Evolutionary conservation across 2,329 filamentous ascomycete genomes (phyloP).

Genomic region (Penicillium sp.): DNA sequence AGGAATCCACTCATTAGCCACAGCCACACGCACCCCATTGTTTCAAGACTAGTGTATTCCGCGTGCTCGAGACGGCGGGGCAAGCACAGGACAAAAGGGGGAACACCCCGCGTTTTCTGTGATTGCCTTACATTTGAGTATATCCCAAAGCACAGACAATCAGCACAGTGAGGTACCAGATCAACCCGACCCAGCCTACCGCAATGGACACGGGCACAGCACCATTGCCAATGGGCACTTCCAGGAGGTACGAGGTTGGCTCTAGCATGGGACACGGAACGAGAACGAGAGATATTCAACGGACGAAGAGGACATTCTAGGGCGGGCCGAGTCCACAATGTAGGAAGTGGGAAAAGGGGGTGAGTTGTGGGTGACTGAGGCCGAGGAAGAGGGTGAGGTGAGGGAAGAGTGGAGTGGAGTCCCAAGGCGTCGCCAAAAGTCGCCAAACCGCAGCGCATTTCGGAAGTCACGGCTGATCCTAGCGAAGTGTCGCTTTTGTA

Average conservation of each 20-base stretch:
- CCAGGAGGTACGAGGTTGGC: conserved; percentile 25
- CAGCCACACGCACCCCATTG: neutral
- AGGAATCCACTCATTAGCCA: neutral
- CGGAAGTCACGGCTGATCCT: conserved; percentile 7
- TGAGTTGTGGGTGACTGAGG: neutral
- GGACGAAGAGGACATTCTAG: conserved; percentile 21
- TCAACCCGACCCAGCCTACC: conserved; percentile 49
- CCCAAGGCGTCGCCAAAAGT: conserved; percentile 2
- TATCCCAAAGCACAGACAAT: conserved; percentile 61
- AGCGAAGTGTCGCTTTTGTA: neutral
- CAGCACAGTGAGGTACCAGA: conserved; percentile 59
- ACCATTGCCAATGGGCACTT: conserved; percentile 32
- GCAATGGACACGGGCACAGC: conserved; percentile 40
- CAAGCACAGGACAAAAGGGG: neutral
- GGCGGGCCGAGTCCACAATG: neutral
- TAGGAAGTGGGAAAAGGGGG: neutral
- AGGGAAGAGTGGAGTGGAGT: conserved; percentile 7
- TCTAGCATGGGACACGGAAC: conserved; percentile 31
- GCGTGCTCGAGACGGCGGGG: neutral
- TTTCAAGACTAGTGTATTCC: neutral
- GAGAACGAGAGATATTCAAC: conserved; percentile 1
- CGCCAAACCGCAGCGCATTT: conserved; percentile 6
- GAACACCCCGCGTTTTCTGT: neutral
- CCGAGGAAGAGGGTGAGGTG: neutral
- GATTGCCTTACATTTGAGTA: conserved; percentile 55